A percentile compares a stretch with the other conserved stretches of the same genome.
These are phyloP conservation scores for Parathielavia appendiculata DNA, from an alignment of 495 filamentous ascomycete species.

Conservation along the genomic window DNA sequence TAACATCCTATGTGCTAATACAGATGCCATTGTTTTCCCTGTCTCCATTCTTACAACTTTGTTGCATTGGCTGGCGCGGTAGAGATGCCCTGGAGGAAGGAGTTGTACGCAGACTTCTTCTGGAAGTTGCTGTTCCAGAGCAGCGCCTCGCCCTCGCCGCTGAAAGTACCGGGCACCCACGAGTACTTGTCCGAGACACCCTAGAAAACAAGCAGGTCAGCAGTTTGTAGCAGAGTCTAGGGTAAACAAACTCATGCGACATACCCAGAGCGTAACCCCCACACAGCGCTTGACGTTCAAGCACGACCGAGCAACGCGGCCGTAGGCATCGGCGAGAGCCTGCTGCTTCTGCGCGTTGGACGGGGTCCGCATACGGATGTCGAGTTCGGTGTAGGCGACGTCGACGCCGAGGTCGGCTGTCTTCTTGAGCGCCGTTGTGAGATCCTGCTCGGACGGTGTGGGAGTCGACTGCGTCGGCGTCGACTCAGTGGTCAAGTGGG, in stretches of 20 bases:
- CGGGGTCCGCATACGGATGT: slow-evolving; percentile 50
- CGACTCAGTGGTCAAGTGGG: slow-evolving; percentile 53
- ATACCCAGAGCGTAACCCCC: slow-evolving; percentile 58
- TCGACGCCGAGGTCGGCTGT: slow-evolving; percentile 52
- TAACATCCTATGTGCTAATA: too few species aligned
- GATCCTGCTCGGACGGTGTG: slow-evolving; percentile 22
- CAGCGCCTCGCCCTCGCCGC: slow-evolving; percentile 48
- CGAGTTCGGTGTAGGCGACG: slow-evolving; percentile 59
- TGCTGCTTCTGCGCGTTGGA: slow-evolving; percentile 38
- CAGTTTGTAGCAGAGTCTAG: neutral
- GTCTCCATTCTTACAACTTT: too few species aligned
- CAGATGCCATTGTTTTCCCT: too few species aligned
- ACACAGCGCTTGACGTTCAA: slow-evolving; percentile 52
- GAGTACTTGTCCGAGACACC: slow-evolving; percentile 49
- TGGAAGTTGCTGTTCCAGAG: slow-evolving; percentile 48
- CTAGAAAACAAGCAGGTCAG: slow-evolving; percentile 25
- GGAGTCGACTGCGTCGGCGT: slow-evolving; percentile 40
- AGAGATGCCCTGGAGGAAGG: slow-evolving; percentile 21
- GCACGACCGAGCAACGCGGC: slow-evolving; percentile 49
- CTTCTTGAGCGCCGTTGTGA: slow-evolving; percentile 43
- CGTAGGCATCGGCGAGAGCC: slow-evolving; percentile 11
- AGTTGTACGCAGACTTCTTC: slow-evolving; percentile 53
- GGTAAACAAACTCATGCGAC: neutral
- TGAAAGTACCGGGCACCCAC: slow-evolving; percentile 55
- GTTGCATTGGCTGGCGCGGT: neutral